Evolutionary conservation across 306 rosid species (phyloP), one percentile per base, ranked within the genome.

Genomic region (Neltuma alba): DNA sequence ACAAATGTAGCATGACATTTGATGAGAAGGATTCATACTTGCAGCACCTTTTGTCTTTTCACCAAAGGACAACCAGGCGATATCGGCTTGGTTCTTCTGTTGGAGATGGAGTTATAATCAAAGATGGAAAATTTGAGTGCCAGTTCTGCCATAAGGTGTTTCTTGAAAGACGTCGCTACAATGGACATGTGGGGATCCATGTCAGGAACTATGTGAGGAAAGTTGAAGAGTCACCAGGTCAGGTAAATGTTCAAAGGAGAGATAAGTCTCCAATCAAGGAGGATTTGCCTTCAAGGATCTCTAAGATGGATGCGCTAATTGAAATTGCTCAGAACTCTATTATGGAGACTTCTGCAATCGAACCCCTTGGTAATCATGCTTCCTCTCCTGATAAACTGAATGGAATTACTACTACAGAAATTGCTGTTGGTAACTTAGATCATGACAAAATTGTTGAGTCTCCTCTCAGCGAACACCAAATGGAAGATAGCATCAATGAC

Each of bases 71-170:
- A 27, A 93, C 98, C 0, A 89, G 93, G 84, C 80, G 94, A 82
- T 93, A 91, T 66, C 91, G 97, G 20, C 91, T 93, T 70, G 98
- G 98, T 76, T 89, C 98, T 14, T 88, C 98, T 57, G 97, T 93
- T 83, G 94, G 94, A 58, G 98, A 91, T 78, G 98, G 98, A 65
- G 98, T 93, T 77, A 93, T 93, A 79, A 89, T 93, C 68, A 91
- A 89, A 80, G 94, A 93, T 76, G 98, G 96, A n/a, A 93, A 91
- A 76, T 93, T 85, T 80, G 96, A 91, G 82, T 93, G 98, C 87
- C 98, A 93, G 88, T 93, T 93, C 83, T 93, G 98, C 83, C 98
- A 93, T 79, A 91, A 93, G 84, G 93, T 91, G 77, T 93, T 91
- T 76, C 62, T 83, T 44, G 98, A 93, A 76, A 88, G 92, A 90